A percentile compares a stretch with the other conserved stretches of the same genome.
Conservation (phyloP, 1,139 yeast genomes). For the Yamadazyma conglobata region DNA sequence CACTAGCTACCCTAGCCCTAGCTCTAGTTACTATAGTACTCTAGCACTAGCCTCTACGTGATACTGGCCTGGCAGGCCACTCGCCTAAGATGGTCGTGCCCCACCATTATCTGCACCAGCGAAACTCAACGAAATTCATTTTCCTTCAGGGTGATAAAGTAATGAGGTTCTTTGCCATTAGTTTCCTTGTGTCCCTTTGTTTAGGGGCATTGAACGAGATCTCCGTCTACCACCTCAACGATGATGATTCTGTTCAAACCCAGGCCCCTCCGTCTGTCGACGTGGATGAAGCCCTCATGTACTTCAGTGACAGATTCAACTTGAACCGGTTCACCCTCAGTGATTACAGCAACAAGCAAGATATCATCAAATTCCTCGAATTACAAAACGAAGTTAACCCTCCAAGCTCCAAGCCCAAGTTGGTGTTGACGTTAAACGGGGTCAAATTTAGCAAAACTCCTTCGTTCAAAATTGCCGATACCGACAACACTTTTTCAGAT, state of each 20-base stretch:
- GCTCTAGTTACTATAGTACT: no score
- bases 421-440: slow-evolving; percentile 41
- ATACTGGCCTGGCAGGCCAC: no score
- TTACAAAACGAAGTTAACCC: slow-evolving; percentile 15
- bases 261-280: slow-evolving; percentile 5
- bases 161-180: slow-evolving; percentile 6
- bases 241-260: slow-evolving; percentile 2
- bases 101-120: no score
- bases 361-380: slow-evolving; percentile 26
- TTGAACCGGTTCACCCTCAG: slow-evolving; percentile 25
- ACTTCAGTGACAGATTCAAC: slow-evolving; percentile 38
- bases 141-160: no score
- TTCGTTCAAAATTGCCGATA: slow-evolving; percentile 6
- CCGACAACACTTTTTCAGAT: not conserved
- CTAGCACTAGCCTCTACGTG: no score
- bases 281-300: slow-evolving; percentile 21
- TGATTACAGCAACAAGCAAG: slow-evolving; percentile 25
- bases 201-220: slow-evolving; percentile 3
- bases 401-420: slow-evolving; percentile 20
- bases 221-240: slow-evolving; percentile 8
- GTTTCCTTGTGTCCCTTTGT: slow-evolving; percentile 3
- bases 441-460: slow-evolving; percentile 7
- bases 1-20: no score
- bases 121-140: no score
- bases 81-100: no score